Evolutionary conservation across 495 filamentous ascomycete species (phyloP).

Genomic region (Daldinia concentrica): DNA sequence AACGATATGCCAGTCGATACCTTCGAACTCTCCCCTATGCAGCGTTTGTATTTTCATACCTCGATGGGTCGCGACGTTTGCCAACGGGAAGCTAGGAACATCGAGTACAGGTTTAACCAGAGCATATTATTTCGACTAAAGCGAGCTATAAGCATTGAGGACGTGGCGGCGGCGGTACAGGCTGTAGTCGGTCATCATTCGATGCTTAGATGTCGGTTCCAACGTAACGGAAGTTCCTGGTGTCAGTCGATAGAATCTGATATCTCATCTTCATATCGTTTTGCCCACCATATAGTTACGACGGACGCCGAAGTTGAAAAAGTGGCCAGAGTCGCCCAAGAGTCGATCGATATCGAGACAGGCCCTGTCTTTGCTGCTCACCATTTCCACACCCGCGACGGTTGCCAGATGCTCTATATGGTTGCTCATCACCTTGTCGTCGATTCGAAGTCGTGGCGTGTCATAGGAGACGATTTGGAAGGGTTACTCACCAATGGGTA

Average conservation of each 20-base stretch:
- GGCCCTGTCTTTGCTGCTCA: slow-evolving; percentile 50
- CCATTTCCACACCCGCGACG: slow-evolving; percentile 61
- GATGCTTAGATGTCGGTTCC: slow-evolving; percentile 78
- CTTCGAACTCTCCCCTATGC: slow-evolving; percentile 77
- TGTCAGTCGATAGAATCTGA: slow-evolving; percentile 53
- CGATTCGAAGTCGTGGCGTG: slow-evolving; percentile 75
- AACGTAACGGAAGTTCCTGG: slow-evolving; percentile 50
- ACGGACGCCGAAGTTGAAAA: slow-evolving; percentile 53
- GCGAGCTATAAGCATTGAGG: slow-evolving; percentile 55
- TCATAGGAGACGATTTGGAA: slow-evolving; percentile 74
- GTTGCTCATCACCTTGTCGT: slow-evolving; percentile 74
- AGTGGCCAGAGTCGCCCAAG: slow-evolving; percentile 51
- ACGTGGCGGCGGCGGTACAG: slow-evolving; percentile 64
- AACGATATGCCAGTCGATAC: slow-evolving; percentile 54
- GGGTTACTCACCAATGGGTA: slow-evolving; percentile 64
- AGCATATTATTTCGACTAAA: slow-evolving; percentile 70
- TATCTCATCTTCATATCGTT: slow-evolving; percentile 51
- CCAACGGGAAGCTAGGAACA: slow-evolving; percentile 55
- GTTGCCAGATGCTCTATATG: slow-evolving; percentile 66
- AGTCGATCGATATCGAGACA: slow-evolving; percentile 51
- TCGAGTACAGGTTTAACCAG: slow-evolving; percentile 77
- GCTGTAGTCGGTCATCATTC: slow-evolving; percentile 70
- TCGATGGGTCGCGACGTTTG: slow-evolving; percentile 50
- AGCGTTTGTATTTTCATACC: slow-evolving; percentile 72
- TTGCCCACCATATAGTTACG: slow-evolving; percentile 48